A percentile compares a stretch with the other conserved stretches of the same genome.
These are phyloP conservation scores for Wickerhamomyces xylosicus DNA, from an alignment of 805 yeast species.

Conservation along the genomic window DNA sequence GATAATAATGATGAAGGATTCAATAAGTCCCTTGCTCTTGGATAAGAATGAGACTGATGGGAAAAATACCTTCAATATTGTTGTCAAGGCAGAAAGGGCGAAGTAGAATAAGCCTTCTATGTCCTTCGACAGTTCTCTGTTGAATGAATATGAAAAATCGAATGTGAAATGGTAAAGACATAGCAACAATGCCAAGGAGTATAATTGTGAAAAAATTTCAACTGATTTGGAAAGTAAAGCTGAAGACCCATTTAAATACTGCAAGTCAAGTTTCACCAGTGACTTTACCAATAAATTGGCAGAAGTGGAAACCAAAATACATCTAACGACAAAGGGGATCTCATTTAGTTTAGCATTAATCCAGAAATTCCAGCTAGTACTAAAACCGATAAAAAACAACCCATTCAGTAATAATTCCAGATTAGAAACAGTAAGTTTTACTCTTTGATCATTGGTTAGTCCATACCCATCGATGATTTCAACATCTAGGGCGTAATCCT, in stretches of 20 bases:
- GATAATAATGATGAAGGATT: background rate
- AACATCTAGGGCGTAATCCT: background rate
- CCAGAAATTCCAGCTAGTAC: background rate
- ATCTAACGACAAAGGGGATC: background rate
- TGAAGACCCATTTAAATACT: background rate
- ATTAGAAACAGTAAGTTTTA: background rate
- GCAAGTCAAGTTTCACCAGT: background rate
- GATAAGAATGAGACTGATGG: background rate
- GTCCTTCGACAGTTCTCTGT: background rate
- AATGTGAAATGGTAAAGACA: background rate
- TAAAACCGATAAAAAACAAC: background rate
- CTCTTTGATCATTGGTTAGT: background rate
- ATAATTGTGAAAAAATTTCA: background rate
- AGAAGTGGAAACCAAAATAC: background rate
- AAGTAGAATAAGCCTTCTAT: background rate
- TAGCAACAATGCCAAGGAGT: background rate
- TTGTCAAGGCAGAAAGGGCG: background rate
- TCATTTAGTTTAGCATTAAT: background rate
- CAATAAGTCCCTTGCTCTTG: background rate
- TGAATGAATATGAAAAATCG: background rate
- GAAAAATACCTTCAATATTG: background rate
- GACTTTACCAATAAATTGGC: background rate
- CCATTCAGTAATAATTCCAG: background rate
- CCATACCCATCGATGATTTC: background rate
- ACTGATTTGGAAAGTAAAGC: background rate